phyloP scores from a whole-genome alignment of 306 rosid genomes.

The Cucurbita pepo region DNA sequence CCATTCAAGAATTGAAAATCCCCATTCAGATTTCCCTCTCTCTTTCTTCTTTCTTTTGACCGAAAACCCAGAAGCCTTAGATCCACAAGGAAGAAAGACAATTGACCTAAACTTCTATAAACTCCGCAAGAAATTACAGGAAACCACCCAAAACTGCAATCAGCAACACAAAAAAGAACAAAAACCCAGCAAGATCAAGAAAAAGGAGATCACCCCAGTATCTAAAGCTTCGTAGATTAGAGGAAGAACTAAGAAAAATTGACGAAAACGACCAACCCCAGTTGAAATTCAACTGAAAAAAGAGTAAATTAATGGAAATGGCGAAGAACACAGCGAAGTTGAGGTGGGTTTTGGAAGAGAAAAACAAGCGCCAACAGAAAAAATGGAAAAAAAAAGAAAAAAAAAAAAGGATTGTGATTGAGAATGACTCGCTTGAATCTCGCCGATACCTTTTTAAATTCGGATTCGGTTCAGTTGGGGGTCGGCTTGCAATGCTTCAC shows the following conservation, averaged over 20 bases:
- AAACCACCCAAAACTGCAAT: background rate
- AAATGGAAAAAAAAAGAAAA: background rate
- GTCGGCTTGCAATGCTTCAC: slow-evolving; percentile 3
- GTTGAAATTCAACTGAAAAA: background rate
- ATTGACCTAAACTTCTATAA: background rate
- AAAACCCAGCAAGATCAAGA: background rate
- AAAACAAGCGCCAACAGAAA: background rate
- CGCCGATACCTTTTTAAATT: background rate
- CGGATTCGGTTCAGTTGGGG: background rate
- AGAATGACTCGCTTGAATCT: background rate
- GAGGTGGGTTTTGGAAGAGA: background rate
- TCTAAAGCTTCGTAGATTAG: background rate
- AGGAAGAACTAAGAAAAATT: background rate
- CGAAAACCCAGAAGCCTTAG: background rate
- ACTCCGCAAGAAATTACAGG: background rate
- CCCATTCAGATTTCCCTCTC: background rate
- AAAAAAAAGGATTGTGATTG: background rate
- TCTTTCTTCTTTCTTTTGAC: background rate
- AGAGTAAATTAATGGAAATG: background rate
- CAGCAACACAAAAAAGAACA: background rate
- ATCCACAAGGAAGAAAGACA: background rate
- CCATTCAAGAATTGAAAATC: background rate
- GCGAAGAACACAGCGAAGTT: background rate
- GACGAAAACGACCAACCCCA: background rate
- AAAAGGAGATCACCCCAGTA: background rate